phyloP scores from a whole-genome alignment of 2,329 filamentous ascomycete genomes.

The Aspergillus latus region DNA sequence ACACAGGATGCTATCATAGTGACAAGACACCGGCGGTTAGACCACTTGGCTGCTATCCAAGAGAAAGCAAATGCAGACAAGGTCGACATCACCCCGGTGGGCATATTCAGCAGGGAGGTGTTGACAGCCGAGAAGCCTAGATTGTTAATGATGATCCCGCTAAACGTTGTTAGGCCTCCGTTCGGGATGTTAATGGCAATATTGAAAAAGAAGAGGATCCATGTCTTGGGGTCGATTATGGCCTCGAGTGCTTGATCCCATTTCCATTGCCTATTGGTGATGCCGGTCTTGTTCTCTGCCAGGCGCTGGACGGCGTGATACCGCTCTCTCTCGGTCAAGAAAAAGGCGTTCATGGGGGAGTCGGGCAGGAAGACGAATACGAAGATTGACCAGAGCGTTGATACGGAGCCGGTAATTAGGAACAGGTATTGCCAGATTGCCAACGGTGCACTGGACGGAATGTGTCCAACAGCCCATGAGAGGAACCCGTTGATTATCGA shows the following conservation, averaged over 20 bases:
- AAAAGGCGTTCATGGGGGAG: constrained; percentile 50
- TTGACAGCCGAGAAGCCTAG: constrained; percentile 39
- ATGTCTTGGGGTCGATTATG: constrained; percentile 40
- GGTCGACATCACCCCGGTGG: constrained; percentile 36
- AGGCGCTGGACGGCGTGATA: constrained; percentile 46
- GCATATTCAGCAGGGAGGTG: constrained; percentile 40
- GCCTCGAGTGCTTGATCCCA: constrained; percentile 32
- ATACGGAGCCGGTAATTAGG: constrained; percentile 19
- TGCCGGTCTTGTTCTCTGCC: constrained; percentile 42
- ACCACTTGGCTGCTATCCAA: constrained; percentile 31
- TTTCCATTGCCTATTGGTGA: constrained; percentile 32
- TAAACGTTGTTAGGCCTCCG: constrained; percentile 40
- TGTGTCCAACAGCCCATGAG: constrained; percentile 20
- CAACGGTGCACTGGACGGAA: constrained; percentile 12
- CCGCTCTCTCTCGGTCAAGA: constrained; percentile 57
- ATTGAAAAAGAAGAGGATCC: constrained; percentile 36
- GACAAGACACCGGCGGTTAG: constrained; percentile 31
- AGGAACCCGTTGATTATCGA: constrained; percentile 5
- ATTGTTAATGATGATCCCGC: constrained; percentile 40
- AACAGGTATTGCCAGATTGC: constrained; percentile 8
- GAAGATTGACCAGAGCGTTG: constrained; percentile 45
- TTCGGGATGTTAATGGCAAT: constrained; percentile 40
- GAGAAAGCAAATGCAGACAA: constrained; percentile 33
- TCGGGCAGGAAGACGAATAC: constrained; percentile 49
- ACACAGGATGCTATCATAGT: constrained; percentile 32